Base-by-base conservation (phyloP, 805 yeast genomes). In the Groenewaldozyma salmanticensis region DNA sequence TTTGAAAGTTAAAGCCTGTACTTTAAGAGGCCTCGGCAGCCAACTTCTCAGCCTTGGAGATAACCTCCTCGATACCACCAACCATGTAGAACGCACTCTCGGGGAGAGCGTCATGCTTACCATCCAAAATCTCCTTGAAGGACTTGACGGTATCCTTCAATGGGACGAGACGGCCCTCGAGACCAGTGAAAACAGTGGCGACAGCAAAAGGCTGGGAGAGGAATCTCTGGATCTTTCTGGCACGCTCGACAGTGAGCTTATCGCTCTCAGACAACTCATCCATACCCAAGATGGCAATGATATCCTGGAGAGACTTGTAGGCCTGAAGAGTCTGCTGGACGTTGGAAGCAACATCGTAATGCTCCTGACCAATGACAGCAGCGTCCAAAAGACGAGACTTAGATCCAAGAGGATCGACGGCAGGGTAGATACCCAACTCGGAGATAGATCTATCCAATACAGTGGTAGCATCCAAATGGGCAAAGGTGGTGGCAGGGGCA, bases 241-340 rank as follows among this genome's bases (percentile, higher is more conserved):
- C 98, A 79, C 98, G 90, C 80, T 92, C 98, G 70, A 92, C 98
- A 55, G 97, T 90, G 68, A 92, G 81, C 77, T 92, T 92, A 75
- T 92, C 98, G 61, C 80, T 73, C 78, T 92, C 98, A 56, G 96
- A 87, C 75, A 92, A 81, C 79, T 92, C 98, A 73, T 92, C 98
- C 98, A 92, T 92, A 88, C 98, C 98, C 71, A 92, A 83, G 79
- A 92, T 92, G 71, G 98, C 98, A 81, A 92, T 92, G 72, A 92
- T 92, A 81, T 92, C 98, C 78, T 92, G 98, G 69, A 92, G 79
- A 59, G 98, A 92, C 79, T 92, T 92, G 83, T 92, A 92, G 60
- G 97, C 96, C 78, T 92, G 98, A 70, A 92, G 77, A 60, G 98
- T 92, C 76, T 88, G 92, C 78, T 92, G 98, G 58, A 92, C 98